Percentiles rank a stretch among this genome's conserved stretches.
phyloP scores from a whole-genome alignment of 176 grass and related monocot species.

The Eragrostis curvula region DNA sequence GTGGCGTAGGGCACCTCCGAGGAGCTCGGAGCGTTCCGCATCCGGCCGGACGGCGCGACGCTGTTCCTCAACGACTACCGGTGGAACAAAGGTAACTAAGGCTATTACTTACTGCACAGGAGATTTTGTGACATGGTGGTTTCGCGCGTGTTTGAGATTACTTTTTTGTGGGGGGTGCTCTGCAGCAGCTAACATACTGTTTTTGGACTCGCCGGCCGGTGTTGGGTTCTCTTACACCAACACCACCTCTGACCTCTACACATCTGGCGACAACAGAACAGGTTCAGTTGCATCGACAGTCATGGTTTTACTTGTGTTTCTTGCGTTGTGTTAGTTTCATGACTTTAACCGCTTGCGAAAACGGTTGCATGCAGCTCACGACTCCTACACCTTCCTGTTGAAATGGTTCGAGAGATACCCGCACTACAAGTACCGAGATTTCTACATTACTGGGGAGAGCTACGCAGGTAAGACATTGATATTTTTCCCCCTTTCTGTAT shows the following conservation, averaged over 20 bases:
- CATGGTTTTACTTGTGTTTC: no score
- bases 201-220: slow-evolving; percentile 84
- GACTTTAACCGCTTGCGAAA: background rate
- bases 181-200: slow-evolving; percentile 81
- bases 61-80: background rate
- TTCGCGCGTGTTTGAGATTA: no score
- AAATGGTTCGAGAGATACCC: no score
- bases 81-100: slow-evolving; percentile 68
- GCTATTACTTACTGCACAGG: no score
- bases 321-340: background rate
- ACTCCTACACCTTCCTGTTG: slow-evolving; percentile 24
- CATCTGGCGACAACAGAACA: slow-evolving; percentile 66
- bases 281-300: slow-evolving; percentile 14
- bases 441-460: slow-evolving; percentile 54
- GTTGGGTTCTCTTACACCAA: slow-evolving; percentile 95
- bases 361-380: slow-evolving; percentile 27
- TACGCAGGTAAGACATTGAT: slow-evolving; percentile 48
- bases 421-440: no score
- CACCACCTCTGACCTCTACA: slow-evolving; percentile 68
- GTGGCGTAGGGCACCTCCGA: no score
- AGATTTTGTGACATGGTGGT: no score
- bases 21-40: no score
- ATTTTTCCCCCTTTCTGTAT: no score
- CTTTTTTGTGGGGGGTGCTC: no score
- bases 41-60: no score